Percentiles rank a stretch among this genome's conserved stretches.
phyloP scores from a whole-genome alignment of 2,329 filamentous ascomycete genomes.

The Beauveria sp. region DNA sequence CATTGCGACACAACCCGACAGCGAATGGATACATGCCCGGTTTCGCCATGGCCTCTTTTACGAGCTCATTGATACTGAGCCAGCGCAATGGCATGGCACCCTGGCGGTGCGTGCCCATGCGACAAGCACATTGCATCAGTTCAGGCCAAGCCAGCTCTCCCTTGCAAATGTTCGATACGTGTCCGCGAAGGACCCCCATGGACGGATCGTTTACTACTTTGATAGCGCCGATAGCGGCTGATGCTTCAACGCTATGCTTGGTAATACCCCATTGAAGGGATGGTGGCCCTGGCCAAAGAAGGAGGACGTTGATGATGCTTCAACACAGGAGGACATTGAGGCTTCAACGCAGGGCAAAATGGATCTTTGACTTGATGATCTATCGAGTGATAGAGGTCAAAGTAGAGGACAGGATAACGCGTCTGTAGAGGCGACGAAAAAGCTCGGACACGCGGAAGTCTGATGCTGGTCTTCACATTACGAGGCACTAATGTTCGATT shows the following conservation, averaged over 20 bases:
- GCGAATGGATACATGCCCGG: no score
- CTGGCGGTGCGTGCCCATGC: neutral
- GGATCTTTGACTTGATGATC: no score
- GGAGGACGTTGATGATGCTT: no score
- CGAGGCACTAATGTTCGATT: no score
- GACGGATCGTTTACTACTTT: neutral
- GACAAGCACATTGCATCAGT: neutral
- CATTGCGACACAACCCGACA: no score
- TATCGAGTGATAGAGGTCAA: no score
- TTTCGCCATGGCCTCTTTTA: neutral
- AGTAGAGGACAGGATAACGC: no score
- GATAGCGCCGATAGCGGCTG: neutral
- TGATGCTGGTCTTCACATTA: no score
- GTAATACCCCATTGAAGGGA: neutral
- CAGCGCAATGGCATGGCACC: neutral
- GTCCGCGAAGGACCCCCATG: neutral
- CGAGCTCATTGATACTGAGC: neutral
- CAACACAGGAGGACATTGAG: no score
- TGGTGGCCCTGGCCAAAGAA: neutral
- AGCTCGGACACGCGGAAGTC: no score
- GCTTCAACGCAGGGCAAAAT: no score
- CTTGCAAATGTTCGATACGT: neutral
- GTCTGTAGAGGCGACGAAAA: no score
- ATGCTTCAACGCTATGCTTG: neutral
- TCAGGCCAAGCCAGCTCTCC: neutral